Base-by-base conservation (phyloP, 2,329 filamentous ascomycete genomes). In the Fusarium keratoplasticum region DNA sequence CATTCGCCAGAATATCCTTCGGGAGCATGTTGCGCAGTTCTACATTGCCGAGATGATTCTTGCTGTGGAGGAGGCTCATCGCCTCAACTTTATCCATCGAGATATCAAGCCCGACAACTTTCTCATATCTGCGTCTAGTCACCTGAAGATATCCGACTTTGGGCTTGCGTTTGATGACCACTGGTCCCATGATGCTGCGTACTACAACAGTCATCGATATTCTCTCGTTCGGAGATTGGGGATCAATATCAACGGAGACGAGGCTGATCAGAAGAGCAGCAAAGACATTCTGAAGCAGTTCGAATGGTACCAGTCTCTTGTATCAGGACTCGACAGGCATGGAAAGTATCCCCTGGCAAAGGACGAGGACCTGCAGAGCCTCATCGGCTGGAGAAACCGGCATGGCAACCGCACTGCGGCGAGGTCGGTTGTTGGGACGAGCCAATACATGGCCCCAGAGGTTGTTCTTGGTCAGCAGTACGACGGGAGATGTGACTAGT, bases 81-180 rank as follows among this genome's bases (percentile, higher is more conserved):
- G 90, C 14, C 90, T 98, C 76, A 90, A 90, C 59, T 98, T 95
- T 88, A 98, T 99, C 57, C 96, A 99, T 81, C 93, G 96, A 20
- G 96, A 98, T 82, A 90, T 98, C 80, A 99, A 99, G 82, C 96
- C 96, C 0, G 96, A 98, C 86, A 99, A 99, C 78, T 98, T 99
- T 78, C 88, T 98, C 33, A 95, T 98, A 77, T 94, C 93, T 10
- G 89, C 94, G 0, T 93, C 93, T 20, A 95, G 96, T 0, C 96
- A 99, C 81, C 83, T 98, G 68, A 98, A 97, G 80, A 98, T 98
- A 42, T 97, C 95, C 0, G 96, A 99, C 78, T 99, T 99, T 82
- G 96, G 96, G 0, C 89, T 99, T 40, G 95, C 96, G 0, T 98
- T 98, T 80, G 94, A 98, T 79, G 95, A 96, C 0, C 94, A 98